These are phyloP conservation scores for Penicillium corylophilum DNA, from an alignment of 2,329 filamentous ascomycete genomes.

Conservation along the genomic window DNA sequence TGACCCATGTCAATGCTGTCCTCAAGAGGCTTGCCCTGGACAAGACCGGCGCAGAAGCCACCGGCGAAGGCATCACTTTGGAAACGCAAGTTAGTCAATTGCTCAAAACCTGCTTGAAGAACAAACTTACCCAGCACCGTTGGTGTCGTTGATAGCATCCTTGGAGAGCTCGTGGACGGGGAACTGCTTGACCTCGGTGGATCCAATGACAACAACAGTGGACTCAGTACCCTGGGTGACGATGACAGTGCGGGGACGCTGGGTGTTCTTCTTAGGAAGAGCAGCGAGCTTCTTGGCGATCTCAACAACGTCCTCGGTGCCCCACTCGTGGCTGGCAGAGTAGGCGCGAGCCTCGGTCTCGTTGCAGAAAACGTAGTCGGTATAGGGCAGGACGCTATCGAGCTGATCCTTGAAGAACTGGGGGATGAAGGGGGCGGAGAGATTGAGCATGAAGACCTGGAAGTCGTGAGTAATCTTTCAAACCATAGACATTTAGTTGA, in stretches of 20 bases:
- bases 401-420: constrained; percentile 98
- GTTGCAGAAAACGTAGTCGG: constrained; percentile 95
- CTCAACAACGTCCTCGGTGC: constrained; percentile 73
- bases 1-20: constrained; percentile 86
- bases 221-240: constrained; percentile 93
- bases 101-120: not conserved
- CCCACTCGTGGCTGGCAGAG: constrained; percentile 75
- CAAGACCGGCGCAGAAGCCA: constrained; percentile 85
- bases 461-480: not conserved
- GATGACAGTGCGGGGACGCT: constrained; percentile 81
- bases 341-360: constrained; percentile 91
- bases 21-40: constrained; percentile 77
- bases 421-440: constrained; percentile 92
- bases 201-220: constrained; percentile 75
- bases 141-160: constrained; percentile 88
- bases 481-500: not conserved
- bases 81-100: constrained; percentile 12
- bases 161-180: constrained; percentile 75
- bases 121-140: constrained; percentile 70
- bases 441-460: constrained; percentile 76
- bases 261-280: constrained; percentile 86
- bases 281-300: constrained; percentile 84
- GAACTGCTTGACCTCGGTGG: constrained; percentile 71
- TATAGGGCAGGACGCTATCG: constrained; percentile 82
- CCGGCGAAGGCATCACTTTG: constrained; percentile 87